Base-by-base conservation (phyloP, 2,329 filamentous ascomycete species). In the Pseudogymnoascus sp. region DNA sequence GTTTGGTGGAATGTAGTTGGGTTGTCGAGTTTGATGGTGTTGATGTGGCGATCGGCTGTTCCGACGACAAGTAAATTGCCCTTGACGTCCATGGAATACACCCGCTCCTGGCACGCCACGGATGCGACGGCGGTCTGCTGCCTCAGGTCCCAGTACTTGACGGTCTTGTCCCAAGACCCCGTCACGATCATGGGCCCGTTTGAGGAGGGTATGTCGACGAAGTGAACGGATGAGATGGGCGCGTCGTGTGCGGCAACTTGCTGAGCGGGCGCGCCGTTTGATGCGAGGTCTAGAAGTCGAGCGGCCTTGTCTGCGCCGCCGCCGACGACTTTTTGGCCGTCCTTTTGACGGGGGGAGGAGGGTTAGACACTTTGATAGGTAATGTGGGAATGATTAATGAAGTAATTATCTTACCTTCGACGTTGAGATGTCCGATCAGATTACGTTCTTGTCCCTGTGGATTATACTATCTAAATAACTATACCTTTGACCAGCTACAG, bases 1-100 rank as follows among this genome's bases (percentile, higher is more conserved):
- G 91, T 92, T 83, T 97, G 99, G 84, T 96, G 97, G 76, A 97
- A 91, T 70, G 90, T 91, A 61, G 84, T 85, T 3, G 94, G 94
- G 65, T 94, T 88, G 73, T 89, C 87, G 63, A 99, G 84, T 76
- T 96, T 92, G 77, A 99, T 82, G 66, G 97, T 88, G 75, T 97
- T 92, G 81, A 99, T 96, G 77, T 95, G 96, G 65, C 94, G 86
- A 73, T 99, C 94, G 10, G 94, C 94, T 1, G 92, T 97, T 66
- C 90, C 94, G 63, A 97, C 81, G 21, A 99, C 94, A 44, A 97
- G 84, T 59, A 99, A 82, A 70, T 94, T 88, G 73, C 93, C 88
- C 72, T 88, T 88, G 60, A 95, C 88, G 70, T 97, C 93, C 86
- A 99, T 91, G 47, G 90, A 87, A 78, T 97, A 99, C 42, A 93